These are phyloP conservation scores for Candida chauliodis DNA, from an alignment of 805 yeast species.

Conservation along the genomic window DNA sequence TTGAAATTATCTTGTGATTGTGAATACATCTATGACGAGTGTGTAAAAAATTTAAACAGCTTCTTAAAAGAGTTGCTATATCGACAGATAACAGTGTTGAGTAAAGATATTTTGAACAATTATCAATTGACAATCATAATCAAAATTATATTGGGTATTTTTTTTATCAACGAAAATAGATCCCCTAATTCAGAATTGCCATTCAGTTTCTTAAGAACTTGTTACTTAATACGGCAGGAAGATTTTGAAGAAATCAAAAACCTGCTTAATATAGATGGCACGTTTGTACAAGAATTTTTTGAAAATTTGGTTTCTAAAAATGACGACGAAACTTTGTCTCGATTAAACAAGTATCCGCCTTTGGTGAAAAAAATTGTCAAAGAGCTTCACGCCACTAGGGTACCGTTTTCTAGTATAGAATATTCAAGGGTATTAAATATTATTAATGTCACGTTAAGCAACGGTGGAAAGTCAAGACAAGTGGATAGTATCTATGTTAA, in stretches of 20 bases:
- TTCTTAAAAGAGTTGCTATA: conserved; percentile 27
- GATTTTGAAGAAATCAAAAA: conserved; percentile 18
- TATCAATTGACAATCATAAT: conserved; percentile 32
- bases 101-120: conserved; percentile 27
- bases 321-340: conserved; percentile 34
- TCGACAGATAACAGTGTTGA: conserved; percentile 30
- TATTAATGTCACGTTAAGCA: conserved; percentile 28
- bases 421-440: conserved; percentile 26
- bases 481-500: conserved; percentile 32
- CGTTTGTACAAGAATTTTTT: conserved; percentile 28
- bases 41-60: conserved; percentile 13
- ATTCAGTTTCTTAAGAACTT: conserved; percentile 34
- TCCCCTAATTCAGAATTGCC: conserved; percentile 20
- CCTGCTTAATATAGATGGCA: conserved; percentile 15
- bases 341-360: conserved; percentile 26
- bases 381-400: conserved; percentile 20
- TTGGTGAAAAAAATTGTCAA: conserved; percentile 24
- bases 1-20: conserved; percentile 19
- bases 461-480: conserved; percentile 33
- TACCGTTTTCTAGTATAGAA: conserved; percentile 15
- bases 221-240: conserved; percentile 28
- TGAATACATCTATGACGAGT: conserved; percentile 4
- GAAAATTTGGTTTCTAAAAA: conserved; percentile 26
- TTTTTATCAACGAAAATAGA: conserved; percentile 1
- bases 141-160: conserved; percentile 26